Evolutionary conservation across 768 basidiomycete species (phyloP), one percentile per base, ranked within the genome.

Genomic region (Pleurotus sapidus): DNA sequence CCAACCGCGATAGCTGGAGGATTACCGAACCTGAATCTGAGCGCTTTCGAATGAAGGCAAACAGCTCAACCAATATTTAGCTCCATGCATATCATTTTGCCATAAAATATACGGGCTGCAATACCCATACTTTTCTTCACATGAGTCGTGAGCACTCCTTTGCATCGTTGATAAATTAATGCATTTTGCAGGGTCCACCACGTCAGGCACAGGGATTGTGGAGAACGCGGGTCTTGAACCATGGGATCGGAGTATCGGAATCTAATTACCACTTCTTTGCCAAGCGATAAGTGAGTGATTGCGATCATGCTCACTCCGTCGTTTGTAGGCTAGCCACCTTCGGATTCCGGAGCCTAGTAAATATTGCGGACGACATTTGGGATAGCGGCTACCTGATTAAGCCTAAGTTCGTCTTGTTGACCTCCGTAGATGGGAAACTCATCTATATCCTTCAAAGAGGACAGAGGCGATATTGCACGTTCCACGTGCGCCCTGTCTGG

Each of bases 171-270:
- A 23, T 39, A 14, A 34, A n/a, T 54, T 54, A 39, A 54, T 54
- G 15, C 39, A 17, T 14, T 34, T 38, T 34, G 25, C 49, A 50
- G 49, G 49, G 49, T 50, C 49, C 15, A 3, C 14, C 27, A 45
- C 20, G 42, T n/a, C n/a, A 23, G 20, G 20, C n/a, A 23, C 20
- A 7, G 20, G 20, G 30, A 27, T 30, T 27, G 27, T 24, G 49
- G 25, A 15, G 23, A 30, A 34, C 49, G 49, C 49, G 49, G 49
- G 15, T 27, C n/a, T 50, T 20, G 49, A 34, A 34, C 49, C 15
- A 12, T 5, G 25, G 49, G 49, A 50, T 50, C 49, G 49, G 49
- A 50, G 49, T 50, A 50, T 50, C 49, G 49, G 49, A 50, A 50
- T 38, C 18, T 8, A 50, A 50, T 50, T 50, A 27, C 9, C 37